Evolutionary conservation across 441 rosid species (phyloP).

Genomic region (Adansonia grandidieri): DNA sequence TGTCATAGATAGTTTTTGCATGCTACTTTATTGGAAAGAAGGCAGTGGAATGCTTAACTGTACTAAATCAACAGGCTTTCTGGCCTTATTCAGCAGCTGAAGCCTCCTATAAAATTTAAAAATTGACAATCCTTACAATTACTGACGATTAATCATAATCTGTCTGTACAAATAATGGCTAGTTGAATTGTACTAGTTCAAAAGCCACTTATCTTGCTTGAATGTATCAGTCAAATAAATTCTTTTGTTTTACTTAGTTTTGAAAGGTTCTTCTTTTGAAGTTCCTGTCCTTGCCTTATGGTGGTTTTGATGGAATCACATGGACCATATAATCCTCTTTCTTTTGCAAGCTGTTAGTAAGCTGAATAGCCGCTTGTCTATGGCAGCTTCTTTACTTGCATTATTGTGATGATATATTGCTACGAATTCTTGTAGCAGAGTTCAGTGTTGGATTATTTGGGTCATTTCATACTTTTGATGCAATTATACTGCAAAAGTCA

Average conservation of each 20-base stretch:
- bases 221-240: neutral
- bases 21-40: neutral
- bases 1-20: neutral
- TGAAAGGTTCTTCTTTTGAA: neutral
- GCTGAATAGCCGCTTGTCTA: neutral
- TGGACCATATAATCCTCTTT: neutral
- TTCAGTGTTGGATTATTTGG: neutral
- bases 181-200: neutral
- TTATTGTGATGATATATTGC: neutral
- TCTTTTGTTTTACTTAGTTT: neutral
- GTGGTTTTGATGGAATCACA: neutral
- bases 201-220: neutral
- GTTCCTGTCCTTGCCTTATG: neutral
- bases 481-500: neutral
- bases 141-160: neutral
- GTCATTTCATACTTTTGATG: slow-evolving; percentile 2
- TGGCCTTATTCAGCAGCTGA: neutral
- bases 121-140: neutral
- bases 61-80: neutral
- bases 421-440: neutral
- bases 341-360: neutral
- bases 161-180: neutral
- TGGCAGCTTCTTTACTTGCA: neutral
- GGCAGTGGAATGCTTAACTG: neutral
- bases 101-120: slow-evolving; percentile 3